Conservation (phyloP, 1,284 basidiomycete genomes). For the Blastosporella zonata region DNA sequence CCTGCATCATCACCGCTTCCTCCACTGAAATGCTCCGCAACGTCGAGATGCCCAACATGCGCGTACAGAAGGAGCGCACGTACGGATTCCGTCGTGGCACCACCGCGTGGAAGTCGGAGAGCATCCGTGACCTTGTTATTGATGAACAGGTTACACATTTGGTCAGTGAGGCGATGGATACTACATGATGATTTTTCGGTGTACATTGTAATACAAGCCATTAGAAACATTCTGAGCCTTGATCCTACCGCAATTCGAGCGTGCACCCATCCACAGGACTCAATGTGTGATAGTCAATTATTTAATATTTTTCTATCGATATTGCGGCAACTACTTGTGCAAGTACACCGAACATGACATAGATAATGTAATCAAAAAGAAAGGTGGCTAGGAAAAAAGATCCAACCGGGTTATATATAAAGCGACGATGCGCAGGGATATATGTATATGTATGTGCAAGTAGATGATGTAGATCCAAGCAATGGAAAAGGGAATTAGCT, state of each 20-base stretch:
- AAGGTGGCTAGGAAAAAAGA: background rate
- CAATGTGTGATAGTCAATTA: too few relatives aligned
- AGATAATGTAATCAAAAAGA: background rate
- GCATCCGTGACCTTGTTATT: conserved; percentile 68
- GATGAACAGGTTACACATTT: conserved; percentile 60
- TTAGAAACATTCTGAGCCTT: too few relatives aligned
- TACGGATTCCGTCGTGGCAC: conserved; percentile 87
- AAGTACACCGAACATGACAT: too few relatives aligned
- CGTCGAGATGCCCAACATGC: conserved; percentile 89
- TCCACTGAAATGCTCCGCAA: conserved; percentile 89
- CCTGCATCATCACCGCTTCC: conserved; percentile 86
- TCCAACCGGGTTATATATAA: background rate
- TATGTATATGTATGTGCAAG: background rate
- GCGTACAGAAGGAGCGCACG: conserved; percentile 77
- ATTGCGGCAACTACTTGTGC: too few relatives aligned
- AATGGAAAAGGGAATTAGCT: background rate
- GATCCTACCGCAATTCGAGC: too few relatives aligned
- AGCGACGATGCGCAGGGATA: background rate
- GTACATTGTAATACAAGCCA: too few relatives aligned
- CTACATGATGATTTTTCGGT: conserved; percentile 30
- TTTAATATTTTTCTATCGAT: too few relatives aligned
- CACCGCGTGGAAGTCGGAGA: conserved; percentile 85
- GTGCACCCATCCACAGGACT: too few relatives aligned
- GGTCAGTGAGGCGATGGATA: conserved; percentile 69
- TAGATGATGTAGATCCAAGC: background rate